These are phyloP conservation scores for Suillus subalutaceus DNA, from an alignment of 768 basidiomycete genomes.

Conservation along the genomic window DNA sequence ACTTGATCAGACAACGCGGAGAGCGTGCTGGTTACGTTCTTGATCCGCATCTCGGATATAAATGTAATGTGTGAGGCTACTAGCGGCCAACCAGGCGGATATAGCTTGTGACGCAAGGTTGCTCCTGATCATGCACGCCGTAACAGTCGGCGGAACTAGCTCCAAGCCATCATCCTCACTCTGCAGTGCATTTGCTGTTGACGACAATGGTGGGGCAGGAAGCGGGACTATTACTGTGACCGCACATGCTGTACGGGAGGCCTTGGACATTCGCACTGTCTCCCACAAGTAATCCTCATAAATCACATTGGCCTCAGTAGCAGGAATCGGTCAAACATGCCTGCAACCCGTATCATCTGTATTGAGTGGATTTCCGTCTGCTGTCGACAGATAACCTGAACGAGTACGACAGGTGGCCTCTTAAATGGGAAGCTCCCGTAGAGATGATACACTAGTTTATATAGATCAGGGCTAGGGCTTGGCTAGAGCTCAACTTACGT, in stretches of 20 bases:
- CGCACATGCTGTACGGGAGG: conserved; percentile 68
- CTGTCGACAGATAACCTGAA: conserved; percentile 41
- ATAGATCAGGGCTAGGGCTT: background rate
- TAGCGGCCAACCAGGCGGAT: background rate
- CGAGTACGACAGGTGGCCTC: conserved; percentile 52
- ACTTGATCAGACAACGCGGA: conserved; percentile 10
- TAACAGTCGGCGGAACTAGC: background rate
- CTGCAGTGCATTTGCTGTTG: conserved; percentile 6
- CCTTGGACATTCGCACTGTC: background rate
- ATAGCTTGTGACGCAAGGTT: background rate
- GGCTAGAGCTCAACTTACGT: background rate
- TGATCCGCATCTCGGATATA: background rate
- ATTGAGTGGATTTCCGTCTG: conserved; percentile 55
- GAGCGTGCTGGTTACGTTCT: background rate
- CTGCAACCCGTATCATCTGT: conserved; percentile 46
- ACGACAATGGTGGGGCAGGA: background rate
- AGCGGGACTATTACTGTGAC: background rate
- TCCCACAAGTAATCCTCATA: background rate
- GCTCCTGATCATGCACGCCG: conserved; percentile 5
- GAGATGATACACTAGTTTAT: conserved; percentile 49
- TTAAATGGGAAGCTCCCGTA: conserved; percentile 65
- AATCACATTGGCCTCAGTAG: background rate
- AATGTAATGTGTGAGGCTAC: background rate
- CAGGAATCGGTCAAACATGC: conserved; percentile 15
- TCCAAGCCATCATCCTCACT: background rate